Conservation (phyloP, 192 early-diverging fungal genomes). For the Coemansia sp. region DNA sequence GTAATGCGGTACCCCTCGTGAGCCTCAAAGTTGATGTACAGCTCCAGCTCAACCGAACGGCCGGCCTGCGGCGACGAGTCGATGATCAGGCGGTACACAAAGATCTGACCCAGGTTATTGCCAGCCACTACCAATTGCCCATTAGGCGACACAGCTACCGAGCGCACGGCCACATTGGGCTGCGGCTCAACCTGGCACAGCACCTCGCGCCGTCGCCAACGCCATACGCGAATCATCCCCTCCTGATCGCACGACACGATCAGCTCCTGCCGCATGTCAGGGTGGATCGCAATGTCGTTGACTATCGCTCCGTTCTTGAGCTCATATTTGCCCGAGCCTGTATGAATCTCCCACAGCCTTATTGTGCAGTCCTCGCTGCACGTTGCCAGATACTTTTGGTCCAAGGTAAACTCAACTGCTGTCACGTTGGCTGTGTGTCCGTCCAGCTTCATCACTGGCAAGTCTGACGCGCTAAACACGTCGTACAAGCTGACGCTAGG, state of each 20-base stretch:
- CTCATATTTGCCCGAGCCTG: slow-evolving; percentile 39
- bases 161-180: slow-evolving; percentile 38
- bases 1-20: slow-evolving; percentile 41
- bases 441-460: slow-evolving; percentile 46
- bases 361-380: slow-evolving; percentile 54
- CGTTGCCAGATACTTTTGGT: slow-evolving; percentile 50
- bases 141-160: slow-evolving; percentile 47
- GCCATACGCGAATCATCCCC: slow-evolving; percentile 43
- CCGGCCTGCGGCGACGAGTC: slow-evolving; percentile 41
- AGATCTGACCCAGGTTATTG: slow-evolving; percentile 51
- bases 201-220: slow-evolving; percentile 35
- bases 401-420: slow-evolving; percentile 49
- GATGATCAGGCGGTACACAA: slow-evolving; percentile 48
- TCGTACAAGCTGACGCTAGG: slow-evolving; percentile 52
- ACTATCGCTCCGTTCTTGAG: slow-evolving; percentile 44
- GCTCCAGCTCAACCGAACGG: slow-evolving; percentile 45
- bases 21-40: slow-evolving; percentile 49
- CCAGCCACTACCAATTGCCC: slow-evolving; percentile 50
- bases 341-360: slow-evolving; percentile 53
- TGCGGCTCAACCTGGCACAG: slow-evolving; percentile 43
- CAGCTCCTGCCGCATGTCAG: slow-evolving; percentile 46
- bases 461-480: slow-evolving; percentile 45
- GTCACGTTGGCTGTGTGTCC: slow-evolving; percentile 55
- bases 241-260: slow-evolving; percentile 52
- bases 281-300: slow-evolving; percentile 53